Evolutionary conservation across 768 basidiomycete genomes (phyloP).

Genomic region (Kwoniella dendrophila): DNA sequence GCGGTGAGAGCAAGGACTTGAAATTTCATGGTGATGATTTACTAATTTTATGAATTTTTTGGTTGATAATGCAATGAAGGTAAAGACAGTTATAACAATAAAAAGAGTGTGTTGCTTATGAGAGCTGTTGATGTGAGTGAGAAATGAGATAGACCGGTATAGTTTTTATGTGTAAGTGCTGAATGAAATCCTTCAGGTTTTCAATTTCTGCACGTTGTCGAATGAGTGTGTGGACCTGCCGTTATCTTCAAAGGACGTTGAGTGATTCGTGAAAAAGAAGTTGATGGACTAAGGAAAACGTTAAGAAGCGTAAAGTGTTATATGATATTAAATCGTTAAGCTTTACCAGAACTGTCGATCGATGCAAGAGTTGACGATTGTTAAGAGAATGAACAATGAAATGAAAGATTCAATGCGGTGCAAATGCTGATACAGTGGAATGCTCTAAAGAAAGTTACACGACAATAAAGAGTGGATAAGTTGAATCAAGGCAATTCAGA

Average conservation of each 20-base stretch:
- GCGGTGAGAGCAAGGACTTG: conserved; percentile 6
- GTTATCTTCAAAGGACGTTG: conserved; percentile 16
- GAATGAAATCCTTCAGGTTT: too few relatives aligned
- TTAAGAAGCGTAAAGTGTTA: background rate
- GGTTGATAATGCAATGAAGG: too few relatives aligned
- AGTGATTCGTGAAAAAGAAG: background rate
- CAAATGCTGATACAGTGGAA: background rate
- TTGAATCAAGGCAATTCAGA: background rate
- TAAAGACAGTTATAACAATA: background rate
- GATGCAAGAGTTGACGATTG: background rate
- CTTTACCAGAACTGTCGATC: too few relatives aligned
- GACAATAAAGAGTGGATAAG: background rate
- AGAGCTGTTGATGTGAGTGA: background rate
- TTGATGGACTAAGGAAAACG: background rate
- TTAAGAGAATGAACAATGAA: background rate
- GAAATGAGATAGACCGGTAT: background rate
- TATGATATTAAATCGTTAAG: background rate
- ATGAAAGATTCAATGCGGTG: conserved; percentile 10
- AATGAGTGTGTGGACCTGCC: conserved; percentile 15
- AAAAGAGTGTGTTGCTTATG: background rate
- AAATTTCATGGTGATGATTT: conserved; percentile 14
- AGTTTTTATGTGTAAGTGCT: background rate
- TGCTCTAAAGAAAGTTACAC: background rate
- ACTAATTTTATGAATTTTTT: background rate
- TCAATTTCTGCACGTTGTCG: too few relatives aligned